Evolutionary conservation across 331 rosid genomes (phyloP), one percentile per base, ranked within the genome.

Genomic region (Erythrophleum ivorense): DNA sequence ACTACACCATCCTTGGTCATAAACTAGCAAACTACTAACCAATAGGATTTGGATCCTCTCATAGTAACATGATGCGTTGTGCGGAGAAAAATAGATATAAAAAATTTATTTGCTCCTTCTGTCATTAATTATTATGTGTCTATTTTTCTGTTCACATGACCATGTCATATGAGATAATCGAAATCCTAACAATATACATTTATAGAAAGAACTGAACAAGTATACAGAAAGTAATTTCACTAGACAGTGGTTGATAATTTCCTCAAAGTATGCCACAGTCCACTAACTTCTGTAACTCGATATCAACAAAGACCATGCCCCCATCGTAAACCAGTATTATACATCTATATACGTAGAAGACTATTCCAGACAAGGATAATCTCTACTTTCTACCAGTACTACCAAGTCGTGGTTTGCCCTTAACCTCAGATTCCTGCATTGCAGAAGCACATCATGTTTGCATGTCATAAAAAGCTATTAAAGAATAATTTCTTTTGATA

Each of bases 341-440:
- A 73, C 79, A 76, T 70, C 58, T 75, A 60, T 66, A 5, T 69
- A 64, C 82, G 71, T 43, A 71, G 58, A 62, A 52, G 68, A 65
- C 29, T 16, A 67, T n/a, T 50, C 19, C 79, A 16, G 64, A 79
- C 38, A 19, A 16, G 67, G 43, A 77, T 63, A 80, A 55, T 73
- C 77, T 79, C 84, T 85, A 92, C 85, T 87, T 92, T 88, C 98
- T 90, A 18, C 97, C 89, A 40, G 87, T 77, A 55, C 90, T 57
- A 75, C 88, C 89, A 63, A 85, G 77, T 74, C 98, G 89, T 3
- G 98, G 98, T 86, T 95, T 93, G 86, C 94, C 92, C 87, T 95
- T 93, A 36, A 93, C 97, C 84, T 95, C 99, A 7, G 94, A 73
- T 73, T 95, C 98, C 99, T 95, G 91, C 71, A 55, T 57, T 69